Evolutionary conservation across 2,329 filamentous ascomycete species (phyloP), one percentile per base, ranked within the genome.

Genomic region (Hypoxylon sp.): DNA sequence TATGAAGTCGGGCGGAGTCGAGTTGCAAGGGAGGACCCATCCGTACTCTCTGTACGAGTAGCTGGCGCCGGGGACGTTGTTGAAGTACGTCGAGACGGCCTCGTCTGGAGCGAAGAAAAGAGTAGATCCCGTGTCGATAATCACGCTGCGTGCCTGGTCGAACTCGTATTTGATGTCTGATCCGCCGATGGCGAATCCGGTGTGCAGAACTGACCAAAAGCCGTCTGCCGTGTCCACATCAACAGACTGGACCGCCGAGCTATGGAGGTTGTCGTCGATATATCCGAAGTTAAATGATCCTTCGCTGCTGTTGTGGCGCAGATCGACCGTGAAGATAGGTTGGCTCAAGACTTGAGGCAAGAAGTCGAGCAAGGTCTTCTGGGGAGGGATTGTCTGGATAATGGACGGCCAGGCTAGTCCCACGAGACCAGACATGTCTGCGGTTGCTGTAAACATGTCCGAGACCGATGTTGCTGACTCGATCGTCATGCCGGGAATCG

Each of bases 111-210:
- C 75, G 46, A 90, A 81, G 69, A 91, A 77, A 49, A 91, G 77
- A 1, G 87, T 86, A 3, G 87, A 89, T 20, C 88, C 88, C 2
- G 88, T 91, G 73, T 91, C 88, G 23, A 84, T 79, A 52, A 89
- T 87, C 42, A 86, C 82, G 23, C 75, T 74, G 37, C 65, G 64
- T 64, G 81, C 79, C 15, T 67, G 65, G 40, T 76, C 67, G 53
- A 77, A 74, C 40, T 67, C 60, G 72, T 77, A 72, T 66, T 74
- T 75, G 35, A 70, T 53, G 23, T 65, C 59, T 29, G 69, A 68
- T 51, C 67, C 65, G 18, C 66, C 72, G 24, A 77, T 62, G 27
- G 74, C 69, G 57, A 78, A 72, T 15, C 69, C 70, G 13, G 70
- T 72, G 50, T 77, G 68, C 31, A 69, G 45, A 15, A 79, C 70